Evolutionary conservation across 23 red algal genomes (phyloP).

Genomic region (Chondrus crispus): DNA sequence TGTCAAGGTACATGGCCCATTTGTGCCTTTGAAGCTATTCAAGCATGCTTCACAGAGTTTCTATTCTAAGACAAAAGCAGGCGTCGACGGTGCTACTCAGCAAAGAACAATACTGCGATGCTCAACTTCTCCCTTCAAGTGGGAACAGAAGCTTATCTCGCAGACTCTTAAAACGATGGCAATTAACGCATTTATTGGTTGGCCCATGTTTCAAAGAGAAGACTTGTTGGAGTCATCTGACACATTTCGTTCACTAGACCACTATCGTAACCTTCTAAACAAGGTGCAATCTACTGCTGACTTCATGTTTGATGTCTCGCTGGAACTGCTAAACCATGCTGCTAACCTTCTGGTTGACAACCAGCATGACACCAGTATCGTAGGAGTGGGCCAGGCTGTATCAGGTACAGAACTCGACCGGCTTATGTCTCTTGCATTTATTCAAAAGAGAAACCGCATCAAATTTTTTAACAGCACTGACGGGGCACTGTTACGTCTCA

Average conservation of each 20-base stretch:
- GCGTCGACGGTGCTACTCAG: neutral
- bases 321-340: neutral
- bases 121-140: neutral
- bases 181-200: neutral
- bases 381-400: neutral
- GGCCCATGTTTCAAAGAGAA: neutral
- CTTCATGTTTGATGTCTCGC: neutral
- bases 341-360: no score
- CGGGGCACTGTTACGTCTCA: neutral
- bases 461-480: constrained; percentile 17
- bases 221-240: neutral
- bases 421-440: neutral
- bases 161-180: neutral
- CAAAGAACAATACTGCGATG: neutral
- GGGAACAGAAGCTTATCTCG: neutral
- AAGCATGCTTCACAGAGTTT: neutral
- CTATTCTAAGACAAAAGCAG: neutral
- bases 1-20: neutral
- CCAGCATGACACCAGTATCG: neutral
- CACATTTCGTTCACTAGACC: neutral
- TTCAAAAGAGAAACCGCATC: constrained; percentile 16
- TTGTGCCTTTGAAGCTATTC: neutral
- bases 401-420: neutral
- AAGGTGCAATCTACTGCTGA: neutral
- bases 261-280: neutral